These are phyloP conservation scores for Bipolaris victoriae DNA, from an alignment of 2,329 filamentous ascomycete species.

Conservation along the genomic window DNA sequence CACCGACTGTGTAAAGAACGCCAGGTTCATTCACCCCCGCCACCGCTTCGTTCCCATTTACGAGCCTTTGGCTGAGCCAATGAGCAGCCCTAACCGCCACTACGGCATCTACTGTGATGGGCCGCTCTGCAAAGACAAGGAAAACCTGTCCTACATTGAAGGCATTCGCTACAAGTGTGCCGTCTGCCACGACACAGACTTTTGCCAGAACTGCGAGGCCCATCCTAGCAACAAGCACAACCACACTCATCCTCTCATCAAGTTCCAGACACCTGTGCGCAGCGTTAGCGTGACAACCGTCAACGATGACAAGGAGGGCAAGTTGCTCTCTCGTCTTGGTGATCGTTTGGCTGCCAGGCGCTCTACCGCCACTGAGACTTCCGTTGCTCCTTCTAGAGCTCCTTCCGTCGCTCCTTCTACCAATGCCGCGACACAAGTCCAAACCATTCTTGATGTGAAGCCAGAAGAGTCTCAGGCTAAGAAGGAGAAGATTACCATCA, in stretches of 20 bases:
- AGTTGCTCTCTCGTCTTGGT: slow-evolving; percentile 71
- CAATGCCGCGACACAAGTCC: slow-evolving; percentile 66
- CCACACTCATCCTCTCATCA: slow-evolving; percentile 94
- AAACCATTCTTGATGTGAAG: slow-evolving; percentile 66
- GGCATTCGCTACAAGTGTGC: slow-evolving; percentile 97
- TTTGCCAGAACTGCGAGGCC: slow-evolving; percentile 93
- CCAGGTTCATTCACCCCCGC: slow-evolving; percentile 72
- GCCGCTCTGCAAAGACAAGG: slow-evolving; percentile 74
- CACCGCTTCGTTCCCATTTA: slow-evolving; percentile 93
- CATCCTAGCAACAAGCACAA: slow-evolving; percentile 85
- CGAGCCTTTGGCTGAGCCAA: slow-evolving; percentile 65
- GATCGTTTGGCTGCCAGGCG: slow-evolving; percentile 59
- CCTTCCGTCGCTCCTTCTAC: slow-evolving; percentile 52
- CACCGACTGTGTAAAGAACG: slow-evolving; percentile 71
- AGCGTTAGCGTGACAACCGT: slow-evolving; percentile 86
- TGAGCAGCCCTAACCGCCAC: slow-evolving; percentile 64
- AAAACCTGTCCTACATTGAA: slow-evolving; percentile 67
- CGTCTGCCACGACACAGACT: slow-evolving; percentile 92
- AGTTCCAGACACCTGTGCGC: slow-evolving; percentile 91
- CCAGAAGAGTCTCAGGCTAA: slow-evolving; percentile 55
- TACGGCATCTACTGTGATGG: slow-evolving; percentile 93
- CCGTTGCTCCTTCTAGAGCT: slow-evolving; percentile 49
- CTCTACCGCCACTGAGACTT: slow-evolving; percentile 60
- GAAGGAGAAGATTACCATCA: slow-evolving; percentile 52
- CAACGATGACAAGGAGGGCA: slow-evolving; percentile 74